Evolutionary conservation across 2,329 filamentous ascomycete genomes (phyloP), one percentile per base, ranked within the genome.

Genomic region (Xylaria sp.): DNA sequence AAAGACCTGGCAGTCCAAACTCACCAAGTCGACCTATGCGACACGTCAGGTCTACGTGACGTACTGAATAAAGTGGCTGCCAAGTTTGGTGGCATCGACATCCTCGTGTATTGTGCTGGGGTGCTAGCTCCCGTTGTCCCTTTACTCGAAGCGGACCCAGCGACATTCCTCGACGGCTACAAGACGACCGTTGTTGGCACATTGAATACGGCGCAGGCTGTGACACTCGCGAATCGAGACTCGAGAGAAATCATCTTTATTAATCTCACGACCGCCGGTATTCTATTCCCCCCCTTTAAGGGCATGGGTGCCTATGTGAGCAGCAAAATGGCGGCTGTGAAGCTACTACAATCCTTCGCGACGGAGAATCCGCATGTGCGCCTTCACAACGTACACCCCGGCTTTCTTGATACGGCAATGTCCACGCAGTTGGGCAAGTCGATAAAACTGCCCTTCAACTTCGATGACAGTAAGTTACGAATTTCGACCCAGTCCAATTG

Each of bases 321-420:
- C 1, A 77, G 78, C 38, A 82, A 82, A 69, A 61, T 80, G 17
- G 78, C 78, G 0, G 68, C 73, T 1, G 71, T 75, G 23, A 81
- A 78, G 65, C 58, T 80, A 7, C 74, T 80, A 19, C 77, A 82
- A 55, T 77, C 74, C 54, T 69, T 82, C 37, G 73, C 73, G 0
- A 66, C 67, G 1, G 80, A 82, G 59, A 78, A 81, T 59, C 74
- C 75, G 0, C 64, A 67, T 2, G 59, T 81, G 7, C 71, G 74
- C 7, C 75, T 81, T 0, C 68, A 77, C 6, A 75, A 78, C 23
- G 68, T 82, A 15, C 79, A 82, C 21, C 81, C 81, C 0, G 80
- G 80, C 7, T 67, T 74, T 15, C 52, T 69, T 2, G 42, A 57
- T 8, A 76, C 74, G 1, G 69, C 60, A 9, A 71, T 75, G 53